Conservation (phyloP, 768 basidiomycete species). For the Cubamyces sp. region DNA sequence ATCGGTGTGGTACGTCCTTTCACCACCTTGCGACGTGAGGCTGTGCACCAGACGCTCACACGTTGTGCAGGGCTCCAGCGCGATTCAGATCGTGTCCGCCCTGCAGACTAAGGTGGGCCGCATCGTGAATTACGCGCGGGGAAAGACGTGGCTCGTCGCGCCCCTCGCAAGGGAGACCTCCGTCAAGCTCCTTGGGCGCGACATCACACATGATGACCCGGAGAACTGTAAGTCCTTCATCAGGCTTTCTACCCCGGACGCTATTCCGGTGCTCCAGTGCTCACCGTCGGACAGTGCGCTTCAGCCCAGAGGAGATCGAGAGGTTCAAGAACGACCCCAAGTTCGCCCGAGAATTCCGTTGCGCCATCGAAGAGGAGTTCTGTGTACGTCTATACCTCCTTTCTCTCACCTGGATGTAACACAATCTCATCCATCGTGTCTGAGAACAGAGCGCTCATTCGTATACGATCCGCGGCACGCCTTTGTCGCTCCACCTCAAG, state of each 20-base stretch:
- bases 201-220: slow-evolving; percentile 27
- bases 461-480: slow-evolving; percentile 45
- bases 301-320: slow-evolving; percentile 50
- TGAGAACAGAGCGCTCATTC: slow-evolving; percentile 35
- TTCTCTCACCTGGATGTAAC: not conserved
- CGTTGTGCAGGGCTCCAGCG: slow-evolving; percentile 56
- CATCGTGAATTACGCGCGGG: slow-evolving; percentile 58
- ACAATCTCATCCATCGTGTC: slow-evolving; percentile 35
- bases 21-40: too few relatives aligned
- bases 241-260: too few relatives aligned
- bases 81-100: slow-evolving; percentile 61
- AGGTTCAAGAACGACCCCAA: slow-evolving; percentile 48
- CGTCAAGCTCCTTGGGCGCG: slow-evolving; percentile 43
- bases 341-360: slow-evolving; percentile 53
- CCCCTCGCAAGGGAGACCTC: slow-evolving; percentile 48
- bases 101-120: slow-evolving; percentile 55
- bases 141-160: slow-evolving; percentile 59
- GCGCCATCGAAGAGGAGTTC: slow-evolving; percentile 50
- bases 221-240: slow-evolving; percentile 46
- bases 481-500: slow-evolving; percentile 41
- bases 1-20: slow-evolving; percentile 55
- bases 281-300: not conserved
- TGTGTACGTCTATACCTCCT: slow-evolving; percentile 43
- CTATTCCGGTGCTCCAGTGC: too few relatives aligned
- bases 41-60: too few relatives aligned